Conservation (phyloP, 768 basidiomycete species). For the Epithele typhae region DNA sequence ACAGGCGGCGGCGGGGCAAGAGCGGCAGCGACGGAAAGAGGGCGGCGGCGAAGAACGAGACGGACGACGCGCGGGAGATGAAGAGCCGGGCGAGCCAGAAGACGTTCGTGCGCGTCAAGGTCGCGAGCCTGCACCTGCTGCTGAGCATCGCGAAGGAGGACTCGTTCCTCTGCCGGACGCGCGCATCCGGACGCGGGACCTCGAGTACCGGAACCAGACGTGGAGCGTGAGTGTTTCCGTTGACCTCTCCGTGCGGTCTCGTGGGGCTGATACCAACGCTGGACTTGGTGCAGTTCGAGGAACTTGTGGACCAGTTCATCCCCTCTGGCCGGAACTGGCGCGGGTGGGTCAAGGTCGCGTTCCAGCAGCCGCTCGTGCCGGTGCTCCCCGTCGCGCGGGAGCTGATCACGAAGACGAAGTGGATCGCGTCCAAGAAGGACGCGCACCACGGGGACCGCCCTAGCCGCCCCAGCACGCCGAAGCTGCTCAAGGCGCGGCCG, state of each 20-base stretch:
- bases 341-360: conserved; percentile 81
- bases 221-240: conserved; percentile 58
- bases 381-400: conserved; percentile 78
- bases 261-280: conserved; percentile 7
- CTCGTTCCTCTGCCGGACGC: conserved; percentile 83
- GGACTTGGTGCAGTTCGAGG: conserved; percentile 85
- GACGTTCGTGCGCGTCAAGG: conserved; percentile 74
- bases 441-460: conserved; percentile 6
- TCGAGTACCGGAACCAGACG: conserved; percentile 80
- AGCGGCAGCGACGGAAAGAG: background rate
- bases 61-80: conserved; percentile 74
- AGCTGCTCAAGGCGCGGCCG: conserved; percentile 6
- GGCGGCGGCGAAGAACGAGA: conserved; percentile 5
- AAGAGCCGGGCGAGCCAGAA: conserved; percentile 76
- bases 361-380: conserved; percentile 74
- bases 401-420: conserved; percentile 72
- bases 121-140: conserved; percentile 69
- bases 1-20: background rate
- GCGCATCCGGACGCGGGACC: conserved; percentile 70
- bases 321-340: conserved; percentile 75
- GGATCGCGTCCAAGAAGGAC: conserved; percentile 43
- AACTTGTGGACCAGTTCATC: conserved; percentile 73
- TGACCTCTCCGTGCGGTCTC: conserved; percentile 2
- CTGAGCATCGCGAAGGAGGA: conserved; percentile 79
- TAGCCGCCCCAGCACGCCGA: conserved; percentile 12